phyloP scores from a whole-genome alignment of 192 early-diverging fungal genomes.

The Linnemannia schmuckeri region DNA sequence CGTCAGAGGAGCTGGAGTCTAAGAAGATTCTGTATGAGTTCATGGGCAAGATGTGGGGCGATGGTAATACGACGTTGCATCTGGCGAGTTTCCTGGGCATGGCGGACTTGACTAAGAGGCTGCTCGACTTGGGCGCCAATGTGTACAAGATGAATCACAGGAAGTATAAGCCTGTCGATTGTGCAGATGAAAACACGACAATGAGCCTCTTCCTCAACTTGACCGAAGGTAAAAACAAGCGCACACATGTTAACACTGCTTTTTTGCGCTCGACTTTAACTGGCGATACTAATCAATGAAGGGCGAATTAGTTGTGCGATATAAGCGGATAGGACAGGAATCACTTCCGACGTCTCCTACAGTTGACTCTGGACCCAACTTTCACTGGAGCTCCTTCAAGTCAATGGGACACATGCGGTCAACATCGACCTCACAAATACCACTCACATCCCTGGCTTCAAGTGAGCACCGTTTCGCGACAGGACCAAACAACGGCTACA shows the following conservation, averaged over 20 bases:
- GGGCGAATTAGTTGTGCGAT: constrained; percentile 23
- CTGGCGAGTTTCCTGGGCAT: constrained; percentile 75
- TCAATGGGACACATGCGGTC: constrained; percentile 45
- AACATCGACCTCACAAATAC: constrained; percentile 42
- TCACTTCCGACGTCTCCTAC: constrained; percentile 36
- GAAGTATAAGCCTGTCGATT: constrained; percentile 76
- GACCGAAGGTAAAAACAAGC: constrained; percentile 30
- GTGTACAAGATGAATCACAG: constrained; percentile 70
- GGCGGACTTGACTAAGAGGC: constrained; percentile 68
- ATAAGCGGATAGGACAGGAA: constrained; percentile 28
- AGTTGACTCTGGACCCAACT: constrained; percentile 17
- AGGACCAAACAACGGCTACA: background rate
- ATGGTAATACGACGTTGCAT: constrained; percentile 76
- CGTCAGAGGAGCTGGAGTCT: constrained; percentile 70
- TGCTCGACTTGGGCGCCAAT: constrained; percentile 64
- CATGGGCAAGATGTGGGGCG: constrained; percentile 77
- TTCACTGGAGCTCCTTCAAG: constrained; percentile 39
- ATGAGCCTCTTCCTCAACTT: constrained; percentile 39
- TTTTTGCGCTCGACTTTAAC: background rate
- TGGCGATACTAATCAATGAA: background rate
- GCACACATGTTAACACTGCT: background rate
- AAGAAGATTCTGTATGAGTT: constrained; percentile 76
- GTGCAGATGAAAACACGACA: constrained; percentile 74
- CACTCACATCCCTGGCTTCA: constrained; percentile 10
- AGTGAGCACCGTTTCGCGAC: constrained; percentile 8